Conservation (phyloP, 805 yeast genomes). For the Wickerhamiella cacticola region DNA sequence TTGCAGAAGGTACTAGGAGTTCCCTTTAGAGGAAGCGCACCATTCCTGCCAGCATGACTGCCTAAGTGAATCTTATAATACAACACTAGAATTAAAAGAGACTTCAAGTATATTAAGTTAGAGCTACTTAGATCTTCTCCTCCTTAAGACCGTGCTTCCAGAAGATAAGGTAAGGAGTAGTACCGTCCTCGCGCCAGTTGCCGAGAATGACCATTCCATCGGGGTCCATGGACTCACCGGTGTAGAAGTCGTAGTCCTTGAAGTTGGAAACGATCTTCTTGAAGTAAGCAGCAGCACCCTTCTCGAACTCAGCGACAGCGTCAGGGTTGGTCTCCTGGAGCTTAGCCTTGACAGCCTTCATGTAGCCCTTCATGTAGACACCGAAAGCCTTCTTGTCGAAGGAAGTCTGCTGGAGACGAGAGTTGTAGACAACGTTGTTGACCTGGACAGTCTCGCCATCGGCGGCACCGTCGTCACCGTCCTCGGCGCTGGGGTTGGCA, state of each 20-base stretch:
- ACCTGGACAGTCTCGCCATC: constrained; percentile 81
- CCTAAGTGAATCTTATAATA: too few species aligned
- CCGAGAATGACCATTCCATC: constrained; percentile 96
- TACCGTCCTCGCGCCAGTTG: constrained; percentile 99
- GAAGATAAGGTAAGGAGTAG: constrained; percentile 92
- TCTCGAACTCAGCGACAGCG: constrained; percentile 75
- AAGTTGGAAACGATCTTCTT: constrained; percentile 91
- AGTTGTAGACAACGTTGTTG: constrained; percentile 96
- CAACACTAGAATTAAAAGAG: too few species aligned
- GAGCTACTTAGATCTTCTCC: constrained; percentile 63
- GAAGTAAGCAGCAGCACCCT: constrained; percentile 93
- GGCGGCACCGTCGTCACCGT: constrained; percentile 67
- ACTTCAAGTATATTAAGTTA: neutral
- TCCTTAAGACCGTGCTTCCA: constrained; percentile 97
- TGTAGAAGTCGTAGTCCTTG: constrained; percentile 99
- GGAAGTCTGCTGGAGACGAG: constrained; percentile 90
- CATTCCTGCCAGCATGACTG: too few species aligned
- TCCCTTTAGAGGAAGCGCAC: too few species aligned
- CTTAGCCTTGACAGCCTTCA: constrained; percentile 89
- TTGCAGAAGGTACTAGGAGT: too few species aligned
- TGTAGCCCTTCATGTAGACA: constrained; percentile 96
- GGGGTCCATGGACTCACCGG: constrained; percentile 99
- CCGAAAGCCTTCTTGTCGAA: constrained; percentile 98
- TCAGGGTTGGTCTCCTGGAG: constrained; percentile 87
- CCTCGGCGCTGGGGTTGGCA: constrained; percentile 99